Evolutionary conservation across 192 early-diverging fungal genomes (phyloP).

Genomic region (Entomortierella parvispora): DNA sequence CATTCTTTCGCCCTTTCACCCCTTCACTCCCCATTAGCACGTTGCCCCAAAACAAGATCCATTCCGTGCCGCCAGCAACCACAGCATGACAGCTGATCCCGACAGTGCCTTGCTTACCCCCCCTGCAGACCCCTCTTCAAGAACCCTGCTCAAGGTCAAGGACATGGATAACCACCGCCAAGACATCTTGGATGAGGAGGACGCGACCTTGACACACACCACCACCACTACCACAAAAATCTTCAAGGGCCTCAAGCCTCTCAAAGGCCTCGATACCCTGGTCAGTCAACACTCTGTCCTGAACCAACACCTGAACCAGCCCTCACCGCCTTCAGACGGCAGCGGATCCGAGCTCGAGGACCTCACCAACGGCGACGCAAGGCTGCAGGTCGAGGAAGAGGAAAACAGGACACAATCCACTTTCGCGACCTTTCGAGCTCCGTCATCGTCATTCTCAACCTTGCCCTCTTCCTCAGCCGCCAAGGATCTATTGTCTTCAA

Average conservation of each 20-base stretch:
- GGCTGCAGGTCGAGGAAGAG: neutral
- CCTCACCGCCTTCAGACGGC: neutral
- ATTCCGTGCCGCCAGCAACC: neutral
- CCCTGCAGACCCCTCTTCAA: conserved; percentile 17
- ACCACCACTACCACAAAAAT: conserved; percentile 22
- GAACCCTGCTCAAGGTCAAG: conserved; percentile 11
- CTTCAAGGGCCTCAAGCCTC: neutral
- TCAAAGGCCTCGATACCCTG: conserved; percentile 10
- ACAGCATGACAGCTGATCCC: conserved; percentile 12
- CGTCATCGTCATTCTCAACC: conserved; percentile 12
- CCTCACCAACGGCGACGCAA: neutral
- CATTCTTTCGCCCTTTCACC: neutral
- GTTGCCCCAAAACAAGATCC: neutral
- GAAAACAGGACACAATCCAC: neutral
- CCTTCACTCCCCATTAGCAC: neutral
- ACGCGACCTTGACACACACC: conserved; percentile 11
- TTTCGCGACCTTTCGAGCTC: conserved; percentile 10
- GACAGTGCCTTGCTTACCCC: conserved; percentile 14
- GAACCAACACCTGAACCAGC: conserved; percentile 14
- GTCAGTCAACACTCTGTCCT: conserved; percentile 15
- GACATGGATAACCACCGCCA: conserved; percentile 1
- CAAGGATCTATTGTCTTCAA: neutral
- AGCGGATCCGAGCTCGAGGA: conserved; percentile 9
- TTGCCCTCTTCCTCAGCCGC: conserved; percentile 1
- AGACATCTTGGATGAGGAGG: conserved; percentile 21